Base-by-base conservation (phyloP, 1,284 basidiomycete species). In the Tilletia horrida region DNA sequence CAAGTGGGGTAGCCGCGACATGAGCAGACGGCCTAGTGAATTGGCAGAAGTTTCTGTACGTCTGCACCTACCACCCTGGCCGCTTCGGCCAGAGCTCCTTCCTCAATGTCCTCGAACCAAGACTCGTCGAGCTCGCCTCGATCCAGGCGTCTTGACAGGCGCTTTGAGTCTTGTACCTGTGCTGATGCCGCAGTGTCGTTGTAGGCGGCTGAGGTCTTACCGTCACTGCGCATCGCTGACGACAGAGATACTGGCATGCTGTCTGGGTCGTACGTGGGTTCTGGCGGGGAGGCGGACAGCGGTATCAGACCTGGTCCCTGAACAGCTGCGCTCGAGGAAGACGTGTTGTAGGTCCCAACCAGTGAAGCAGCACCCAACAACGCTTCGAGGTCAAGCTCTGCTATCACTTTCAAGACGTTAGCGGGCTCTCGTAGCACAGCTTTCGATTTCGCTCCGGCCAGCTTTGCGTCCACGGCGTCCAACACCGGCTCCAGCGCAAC, bases 21-120 rank as follows among this genome's bases (percentile, higher is more conserved):
- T 2, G 11, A 23, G 1, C 3, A 48, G 47, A n/a, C 18, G 25
- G 47, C n/a, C 25, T 18, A 48, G 18, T 55, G 55, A 4, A 59
- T 40, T 2, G 55, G 55, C 16, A 59, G 29, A 25, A 59, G 27
- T 29, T 59, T 29, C 55, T 29, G 14, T 0, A 59, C 29, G 18
- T 59, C 55, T 14, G 35, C n/a, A 40, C 27, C 55, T 11, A 59
- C 55, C 29, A 59, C 55, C 29, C 55, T 31, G 13, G 55, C 55
- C 1, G 35, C 55, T 14, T 59, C 55, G 13, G 55, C 55, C 27
- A 59, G 29, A 4, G 55, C 55, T 9, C 55, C 55, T 40, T 59
- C 55, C 29, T 59, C 55, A 18, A 59, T 29, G 25, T 59, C 55
- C 55, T 59, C 55, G 35, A 59, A 59, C 55, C 55, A 59, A 16